Percentiles rank a stretch among this genome's conserved stretches.
phyloP scores from a whole-genome alignment of 768 basidiomycete species.

The Tylopilus cervinicoccineus region DNA sequence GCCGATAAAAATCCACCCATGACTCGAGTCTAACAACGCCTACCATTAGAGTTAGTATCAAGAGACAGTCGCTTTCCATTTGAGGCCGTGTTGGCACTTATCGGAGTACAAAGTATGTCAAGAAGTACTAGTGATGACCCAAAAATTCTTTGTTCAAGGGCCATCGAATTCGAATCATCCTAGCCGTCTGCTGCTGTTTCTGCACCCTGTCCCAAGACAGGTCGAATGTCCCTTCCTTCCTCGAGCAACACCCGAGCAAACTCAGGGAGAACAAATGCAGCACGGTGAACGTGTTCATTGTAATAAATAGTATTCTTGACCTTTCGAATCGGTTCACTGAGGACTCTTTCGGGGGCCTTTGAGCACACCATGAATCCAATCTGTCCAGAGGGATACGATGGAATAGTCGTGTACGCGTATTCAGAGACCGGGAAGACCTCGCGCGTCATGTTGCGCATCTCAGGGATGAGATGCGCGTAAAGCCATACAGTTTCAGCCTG shows the following conservation, averaged over 20 bases:
- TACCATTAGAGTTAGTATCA: no score
- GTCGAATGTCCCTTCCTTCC: constrained; percentile 66
- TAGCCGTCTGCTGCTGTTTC: constrained; percentile 29
- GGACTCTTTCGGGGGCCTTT: constrained; percentile 64
- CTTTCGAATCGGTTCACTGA: constrained; percentile 69
- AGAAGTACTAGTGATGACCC: no score
- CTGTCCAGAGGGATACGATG: constrained; percentile 95
- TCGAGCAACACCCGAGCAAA: constrained; percentile 75
- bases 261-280: constrained; percentile 87
- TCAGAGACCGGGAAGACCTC: constrained; percentile 75
- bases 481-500: constrained; percentile 96
- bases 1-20: no score
- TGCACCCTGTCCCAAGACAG: constrained; percentile 67
- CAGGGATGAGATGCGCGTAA: constrained; percentile 81
- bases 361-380: constrained; percentile 93
- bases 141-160: neutral
- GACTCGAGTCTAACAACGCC: no score
- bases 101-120: no score
- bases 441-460: constrained; percentile 64
- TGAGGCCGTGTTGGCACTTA: no score
- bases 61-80: no score
- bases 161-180: neutral
- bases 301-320: constrained; percentile 79
- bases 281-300: constrained; percentile 72
- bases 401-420: constrained; percentile 95